phyloP scores from a whole-genome alignment of 2,329 filamentous ascomycete species.

The Lojkania enalia region DNA sequence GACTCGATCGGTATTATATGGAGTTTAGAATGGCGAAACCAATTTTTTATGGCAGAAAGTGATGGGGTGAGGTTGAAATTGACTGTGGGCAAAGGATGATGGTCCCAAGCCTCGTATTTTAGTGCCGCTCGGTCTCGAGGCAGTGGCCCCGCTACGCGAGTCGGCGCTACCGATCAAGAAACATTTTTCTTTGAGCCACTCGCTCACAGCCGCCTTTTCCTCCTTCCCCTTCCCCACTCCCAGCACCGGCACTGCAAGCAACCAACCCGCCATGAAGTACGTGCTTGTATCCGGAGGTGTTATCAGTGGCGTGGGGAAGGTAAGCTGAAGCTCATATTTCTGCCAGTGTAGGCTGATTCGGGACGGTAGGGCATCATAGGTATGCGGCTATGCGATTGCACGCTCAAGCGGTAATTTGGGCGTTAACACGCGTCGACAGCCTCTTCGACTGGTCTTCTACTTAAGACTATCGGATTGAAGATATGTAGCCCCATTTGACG shows the following conservation, averaged over 20 bases:
- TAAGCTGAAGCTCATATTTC: slow-evolving; percentile 45
- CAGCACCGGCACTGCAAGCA: slow-evolving; percentile 46
- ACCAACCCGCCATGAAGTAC: slow-evolving; percentile 77
- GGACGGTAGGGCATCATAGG: slow-evolving; percentile 65
- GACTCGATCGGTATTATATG: too few species aligned
- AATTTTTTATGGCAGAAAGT: not conserved
- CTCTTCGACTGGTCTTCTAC: slow-evolving; percentile 71
- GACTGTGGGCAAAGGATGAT: slow-evolving; percentile 14
- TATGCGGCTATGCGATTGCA: slow-evolving; percentile 36
- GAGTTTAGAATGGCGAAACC: too few species aligned
- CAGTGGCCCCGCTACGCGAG: not conserved
- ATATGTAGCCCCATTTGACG: slow-evolving; percentile 55
- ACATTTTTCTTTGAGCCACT: slow-evolving; percentile 37
- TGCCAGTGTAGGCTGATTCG: slow-evolving; percentile 26
- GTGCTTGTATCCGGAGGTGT: slow-evolving; percentile 75
- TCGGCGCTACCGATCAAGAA: slow-evolving; percentile 23
- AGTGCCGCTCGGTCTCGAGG: slow-evolving; percentile 17
- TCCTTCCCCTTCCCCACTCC: slow-evolving; percentile 48
- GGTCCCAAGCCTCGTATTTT: slow-evolving; percentile 18
- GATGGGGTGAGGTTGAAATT: slow-evolving; percentile 26
- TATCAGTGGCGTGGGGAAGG: slow-evolving; percentile 47
- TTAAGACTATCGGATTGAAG: slow-evolving; percentile 80
- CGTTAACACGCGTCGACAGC: slow-evolving; percentile 52
- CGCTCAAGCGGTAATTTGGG: slow-evolving; percentile 9
- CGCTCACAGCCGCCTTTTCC: slow-evolving; percentile 36